Conservation (phyloP, 1,284 basidiomycete species). For the Rhodotorula sp. region DNA sequence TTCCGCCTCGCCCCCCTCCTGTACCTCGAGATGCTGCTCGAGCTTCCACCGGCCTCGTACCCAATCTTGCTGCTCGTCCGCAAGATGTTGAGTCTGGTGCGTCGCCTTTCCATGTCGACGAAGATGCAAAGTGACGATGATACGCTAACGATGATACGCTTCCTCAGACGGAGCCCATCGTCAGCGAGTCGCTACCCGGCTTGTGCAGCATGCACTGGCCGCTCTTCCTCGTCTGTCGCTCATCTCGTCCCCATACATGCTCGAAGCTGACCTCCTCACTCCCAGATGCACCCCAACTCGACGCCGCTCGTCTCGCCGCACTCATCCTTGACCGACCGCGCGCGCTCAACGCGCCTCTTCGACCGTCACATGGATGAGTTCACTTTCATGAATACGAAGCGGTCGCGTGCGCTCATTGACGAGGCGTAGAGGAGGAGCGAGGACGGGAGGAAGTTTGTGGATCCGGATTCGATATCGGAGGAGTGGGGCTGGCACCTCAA, state of each 20-base stretch:
- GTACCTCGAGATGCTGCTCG: constrained; percentile 24
- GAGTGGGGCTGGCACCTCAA: constrained; percentile 25
- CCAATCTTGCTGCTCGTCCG: constrained; percentile 19
- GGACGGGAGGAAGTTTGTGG: constrained; percentile 13
- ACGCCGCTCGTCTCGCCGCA: constrained; percentile 21
- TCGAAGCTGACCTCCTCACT: too few relatives aligned
- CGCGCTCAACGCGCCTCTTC: constrained; percentile 14
- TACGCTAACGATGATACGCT: too few relatives aligned
- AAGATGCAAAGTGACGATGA: too few relatives aligned
- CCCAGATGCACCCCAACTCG: constrained; percentile 28
- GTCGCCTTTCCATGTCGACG: too few relatives aligned
- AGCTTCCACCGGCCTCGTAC: constrained; percentile 10
- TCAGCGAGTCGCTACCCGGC: constrained; percentile 14
- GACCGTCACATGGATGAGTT: constrained; percentile 20
- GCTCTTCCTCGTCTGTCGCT: constrained; percentile 12
- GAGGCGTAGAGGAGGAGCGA: constrained; percentile 16
- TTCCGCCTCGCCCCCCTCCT: constrained; percentile 21
- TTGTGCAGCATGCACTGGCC: constrained; percentile 21
- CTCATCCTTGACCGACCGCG: neutral
- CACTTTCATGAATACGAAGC: constrained; percentile 20
- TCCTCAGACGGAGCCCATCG: constrained; percentile 18
- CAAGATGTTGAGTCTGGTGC: constrained; percentile 25
- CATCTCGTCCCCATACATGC: neutral
- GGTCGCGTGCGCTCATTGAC: constrained; percentile 10
- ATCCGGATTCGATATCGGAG: constrained; percentile 13